Conservation (phyloP, 345 rosid genomes). For the Populus alba region DNA sequence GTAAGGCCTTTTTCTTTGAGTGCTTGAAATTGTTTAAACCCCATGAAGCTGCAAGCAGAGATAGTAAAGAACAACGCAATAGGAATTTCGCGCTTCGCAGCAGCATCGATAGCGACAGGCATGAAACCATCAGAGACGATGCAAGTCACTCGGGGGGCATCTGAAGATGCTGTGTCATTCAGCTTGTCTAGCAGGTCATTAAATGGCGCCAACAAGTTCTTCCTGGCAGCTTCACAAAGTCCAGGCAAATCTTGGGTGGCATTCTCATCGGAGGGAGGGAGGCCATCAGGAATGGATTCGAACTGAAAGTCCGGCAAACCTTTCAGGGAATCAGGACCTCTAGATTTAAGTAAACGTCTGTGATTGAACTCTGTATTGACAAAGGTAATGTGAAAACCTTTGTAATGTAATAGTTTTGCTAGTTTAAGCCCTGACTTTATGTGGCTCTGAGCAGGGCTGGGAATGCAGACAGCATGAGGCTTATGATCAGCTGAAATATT, state of each 20-base stretch:
- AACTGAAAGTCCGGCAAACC: neutral
- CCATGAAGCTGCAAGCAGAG: neutral
- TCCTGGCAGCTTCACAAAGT: neutral
- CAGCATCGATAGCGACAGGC: neutral
- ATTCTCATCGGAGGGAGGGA: neutral
- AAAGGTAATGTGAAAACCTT: neutral
- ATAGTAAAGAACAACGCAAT: neutral
- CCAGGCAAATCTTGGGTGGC: neutral
- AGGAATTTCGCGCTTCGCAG: neutral
- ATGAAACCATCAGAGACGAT: neutral
- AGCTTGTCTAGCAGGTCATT: neutral
- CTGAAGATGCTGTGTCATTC: neutral
- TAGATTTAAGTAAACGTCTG: neutral
- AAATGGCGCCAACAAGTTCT: neutral
- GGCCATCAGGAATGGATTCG: neutral
- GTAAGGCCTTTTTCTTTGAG: neutral
- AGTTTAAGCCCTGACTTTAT: slow-evolving; percentile 13
- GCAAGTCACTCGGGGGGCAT: neutral
- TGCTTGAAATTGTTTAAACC: neutral
- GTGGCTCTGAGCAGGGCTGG: slow-evolving; percentile 11
- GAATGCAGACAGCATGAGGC: slow-evolving; percentile 8
- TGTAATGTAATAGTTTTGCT: slow-evolving; percentile 9
- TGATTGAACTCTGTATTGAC: neutral
- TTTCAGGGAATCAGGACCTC: neutral
- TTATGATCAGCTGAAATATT: neutral